A percentile compares a stretch with the other conserved stretches of the same genome.
These are phyloP conservation scores for Coemansia asiatica DNA, from an alignment of 192 early-diverging fungal species.

Conservation along the genomic window DNA sequence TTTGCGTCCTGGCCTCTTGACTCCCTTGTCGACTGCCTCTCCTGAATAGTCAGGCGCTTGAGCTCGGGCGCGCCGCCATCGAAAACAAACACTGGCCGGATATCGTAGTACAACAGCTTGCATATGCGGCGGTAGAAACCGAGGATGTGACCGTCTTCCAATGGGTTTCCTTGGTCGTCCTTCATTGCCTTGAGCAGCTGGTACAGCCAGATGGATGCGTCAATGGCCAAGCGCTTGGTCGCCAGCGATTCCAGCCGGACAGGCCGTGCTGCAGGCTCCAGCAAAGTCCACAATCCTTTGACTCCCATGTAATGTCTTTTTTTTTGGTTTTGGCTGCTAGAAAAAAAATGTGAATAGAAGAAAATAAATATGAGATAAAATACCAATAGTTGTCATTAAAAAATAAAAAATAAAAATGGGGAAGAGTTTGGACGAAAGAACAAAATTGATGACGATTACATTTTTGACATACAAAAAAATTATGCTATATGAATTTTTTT, in stretches of 20 bases:
- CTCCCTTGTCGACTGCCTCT: slow-evolving; percentile 33
- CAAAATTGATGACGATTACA: background rate
- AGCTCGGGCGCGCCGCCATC: slow-evolving; percentile 88
- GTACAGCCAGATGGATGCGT: slow-evolving; percentile 97
- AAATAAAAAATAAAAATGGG: background rate
- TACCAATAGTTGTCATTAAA: background rate
- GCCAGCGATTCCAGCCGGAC: slow-evolving; percentile 76
- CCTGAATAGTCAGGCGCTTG: slow-evolving; percentile 63
- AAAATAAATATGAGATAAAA: background rate
- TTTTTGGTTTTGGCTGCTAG: background rate
- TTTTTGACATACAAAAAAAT: too few species aligned
- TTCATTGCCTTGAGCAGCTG: slow-evolving; percentile 96
- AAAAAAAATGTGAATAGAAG: background rate
- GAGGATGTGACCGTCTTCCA: slow-evolving; percentile 82
- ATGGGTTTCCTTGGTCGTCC: slow-evolving; percentile 78
- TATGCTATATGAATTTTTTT: background rate
- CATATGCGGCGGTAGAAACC: slow-evolving; percentile 94
- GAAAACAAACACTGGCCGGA: slow-evolving; percentile 96
- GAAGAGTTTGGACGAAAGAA: background rate
- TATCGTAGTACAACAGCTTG: slow-evolving; percentile 87
- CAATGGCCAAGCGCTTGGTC: slow-evolving; percentile 80
- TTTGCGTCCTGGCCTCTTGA: slow-evolving; percentile 58
- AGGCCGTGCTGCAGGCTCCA: slow-evolving; percentile 76
- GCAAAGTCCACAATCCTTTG: slow-evolving; percentile 86
- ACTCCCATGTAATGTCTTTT: slow-evolving; percentile 79